Percentiles rank a stretch among this genome's conserved stretches.
Conservation (phyloP, 192 early-diverging fungal species). For the Oehlia diaphana region DNA sequence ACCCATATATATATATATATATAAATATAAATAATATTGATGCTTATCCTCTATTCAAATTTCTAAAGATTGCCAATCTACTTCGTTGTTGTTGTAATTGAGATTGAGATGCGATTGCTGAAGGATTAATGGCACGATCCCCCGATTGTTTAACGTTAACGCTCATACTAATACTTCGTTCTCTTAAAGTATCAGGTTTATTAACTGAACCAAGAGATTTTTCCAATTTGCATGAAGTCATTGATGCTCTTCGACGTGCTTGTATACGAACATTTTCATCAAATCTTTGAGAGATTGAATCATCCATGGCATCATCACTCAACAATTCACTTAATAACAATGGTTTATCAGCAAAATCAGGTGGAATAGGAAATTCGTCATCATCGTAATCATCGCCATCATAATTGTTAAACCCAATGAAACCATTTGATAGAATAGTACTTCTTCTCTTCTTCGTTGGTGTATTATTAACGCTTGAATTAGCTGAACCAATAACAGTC, state of each 20-base stretch:
- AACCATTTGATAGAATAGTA: background rate
- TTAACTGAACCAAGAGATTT: background rate
- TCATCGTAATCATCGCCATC: background rate
- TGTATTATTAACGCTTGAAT: background rate
- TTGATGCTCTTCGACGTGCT: background rate
- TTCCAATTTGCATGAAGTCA: constrained; percentile 5
- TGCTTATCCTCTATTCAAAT: background rate
- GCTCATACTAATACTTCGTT: constrained; percentile 7
- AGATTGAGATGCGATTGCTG: background rate
- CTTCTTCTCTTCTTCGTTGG: background rate
- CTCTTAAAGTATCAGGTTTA: background rate
- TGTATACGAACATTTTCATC: background rate
- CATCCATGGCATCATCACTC: background rate
- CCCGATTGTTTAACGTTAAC: background rate
- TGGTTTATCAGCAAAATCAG: background rate
- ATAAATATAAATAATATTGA: background rate
- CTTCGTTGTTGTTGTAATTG: background rate
- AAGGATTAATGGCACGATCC: background rate
- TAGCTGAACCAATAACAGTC: background rate
- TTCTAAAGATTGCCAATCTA: constrained; percentile 22
- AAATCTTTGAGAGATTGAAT: background rate
- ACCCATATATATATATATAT: background rate
- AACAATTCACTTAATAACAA: background rate
- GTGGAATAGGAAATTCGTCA: background rate
- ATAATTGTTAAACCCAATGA: background rate